Evolutionary conservation across 495 filamentous ascomycete species (phyloP).

Genomic region (Stereocaulon alpinum): DNA sequence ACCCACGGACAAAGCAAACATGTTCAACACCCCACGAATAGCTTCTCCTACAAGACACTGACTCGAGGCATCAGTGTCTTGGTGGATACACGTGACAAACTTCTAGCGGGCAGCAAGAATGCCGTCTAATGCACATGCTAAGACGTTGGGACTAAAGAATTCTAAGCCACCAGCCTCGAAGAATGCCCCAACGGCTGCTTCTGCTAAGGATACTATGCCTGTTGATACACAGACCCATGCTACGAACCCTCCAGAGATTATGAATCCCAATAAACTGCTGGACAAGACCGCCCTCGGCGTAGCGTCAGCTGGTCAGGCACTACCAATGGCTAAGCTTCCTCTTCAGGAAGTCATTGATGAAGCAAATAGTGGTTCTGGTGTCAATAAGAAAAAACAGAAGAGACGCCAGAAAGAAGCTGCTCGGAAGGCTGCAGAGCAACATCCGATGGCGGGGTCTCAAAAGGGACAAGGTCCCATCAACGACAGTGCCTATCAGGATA

Average conservation of each 20-base stretch:
- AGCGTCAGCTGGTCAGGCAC: constrained; percentile 2
- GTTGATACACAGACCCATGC: not conserved
- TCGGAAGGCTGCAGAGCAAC: constrained; percentile 50
- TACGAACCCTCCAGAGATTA: not conserved
- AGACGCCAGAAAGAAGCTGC: constrained; percentile 67
- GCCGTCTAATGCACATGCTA: constrained; percentile 21
- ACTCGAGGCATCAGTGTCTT: not conserved
- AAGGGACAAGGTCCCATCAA: constrained; percentile 15
- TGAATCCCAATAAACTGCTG: not conserved
- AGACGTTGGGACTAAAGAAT: constrained; percentile 16
- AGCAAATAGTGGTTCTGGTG: constrained; percentile 28
- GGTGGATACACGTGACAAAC: not conserved
- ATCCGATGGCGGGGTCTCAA: constrained; percentile 4
- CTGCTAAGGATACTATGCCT: not conserved
- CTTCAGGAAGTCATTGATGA: constrained; percentile 10
- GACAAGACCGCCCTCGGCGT: not conserved
- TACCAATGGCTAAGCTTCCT: not conserved
- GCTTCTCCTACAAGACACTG: not conserved
- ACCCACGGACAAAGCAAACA: constrained; percentile 5
- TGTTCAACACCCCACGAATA: not conserved
- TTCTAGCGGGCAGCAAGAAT: constrained; percentile 11
- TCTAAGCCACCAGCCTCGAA: constrained; percentile 6
- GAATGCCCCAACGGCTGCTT: not conserved
- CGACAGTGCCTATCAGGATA: constrained; percentile 14
- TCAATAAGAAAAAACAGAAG: constrained; percentile 92